Evolutionary conservation across 441 rosid genomes (phyloP).

Genomic region (Eutrema salsugineum): DNA sequence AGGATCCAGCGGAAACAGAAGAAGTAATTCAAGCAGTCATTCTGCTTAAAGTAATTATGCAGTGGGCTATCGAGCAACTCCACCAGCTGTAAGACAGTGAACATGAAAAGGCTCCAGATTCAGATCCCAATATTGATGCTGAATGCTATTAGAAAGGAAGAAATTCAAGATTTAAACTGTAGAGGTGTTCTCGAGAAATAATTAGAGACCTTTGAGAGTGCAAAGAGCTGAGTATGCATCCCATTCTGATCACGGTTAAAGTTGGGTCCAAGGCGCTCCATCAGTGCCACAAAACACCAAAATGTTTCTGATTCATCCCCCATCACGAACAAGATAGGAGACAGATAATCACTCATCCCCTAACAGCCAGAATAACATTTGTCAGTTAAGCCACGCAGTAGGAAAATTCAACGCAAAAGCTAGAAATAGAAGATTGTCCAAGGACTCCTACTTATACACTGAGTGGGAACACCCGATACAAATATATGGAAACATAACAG

Average conservation of each 20-base stretch:
- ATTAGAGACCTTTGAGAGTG: constrained; percentile 77
- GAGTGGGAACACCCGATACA: neutral
- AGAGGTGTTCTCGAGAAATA: neutral
- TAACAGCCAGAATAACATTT: constrained; percentile 26
- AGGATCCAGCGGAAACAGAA: constrained; percentile 99
- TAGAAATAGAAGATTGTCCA: neutral
- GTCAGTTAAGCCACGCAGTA: neutral
- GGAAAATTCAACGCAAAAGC: neutral
- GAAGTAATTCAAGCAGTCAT: constrained; percentile 98
- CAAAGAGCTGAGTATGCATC: constrained; percentile 97
- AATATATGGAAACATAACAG: neutral
- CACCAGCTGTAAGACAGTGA: constrained; percentile 64
- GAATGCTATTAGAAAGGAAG: neutral
- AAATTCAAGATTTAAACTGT: neutral
- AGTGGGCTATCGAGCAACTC: constrained; percentile 88
- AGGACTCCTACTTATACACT: neutral
- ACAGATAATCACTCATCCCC: constrained; percentile 98
- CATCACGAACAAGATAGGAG: constrained; percentile 91
- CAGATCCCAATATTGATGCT: constrained; percentile 6
- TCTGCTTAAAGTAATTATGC: constrained; percentile 87
- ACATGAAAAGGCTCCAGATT: constrained; percentile 7
- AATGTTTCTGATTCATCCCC: constrained; percentile 89
- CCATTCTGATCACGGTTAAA: constrained; percentile 98
- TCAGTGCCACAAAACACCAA: constrained; percentile 95
- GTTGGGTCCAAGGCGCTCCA: constrained; percentile 98